phyloP scores from a whole-genome alignment of 495 filamentous ascomycete species.

The Acidiella bohemica region DNA sequence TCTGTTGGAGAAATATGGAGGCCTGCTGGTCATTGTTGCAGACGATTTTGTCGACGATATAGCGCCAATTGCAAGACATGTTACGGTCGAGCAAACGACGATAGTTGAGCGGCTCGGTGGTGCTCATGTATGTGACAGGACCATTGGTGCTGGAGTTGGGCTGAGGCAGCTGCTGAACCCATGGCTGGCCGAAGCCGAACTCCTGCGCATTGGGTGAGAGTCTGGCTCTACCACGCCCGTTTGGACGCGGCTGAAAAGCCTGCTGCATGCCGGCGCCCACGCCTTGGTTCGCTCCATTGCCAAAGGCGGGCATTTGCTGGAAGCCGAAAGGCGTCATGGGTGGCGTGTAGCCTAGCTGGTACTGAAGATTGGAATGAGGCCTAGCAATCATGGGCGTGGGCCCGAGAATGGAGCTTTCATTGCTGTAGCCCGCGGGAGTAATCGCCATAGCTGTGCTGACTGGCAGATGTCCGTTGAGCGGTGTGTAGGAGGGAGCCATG shows the following conservation, averaged over 20 bases:
- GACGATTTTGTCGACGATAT: constrained; percentile 98
- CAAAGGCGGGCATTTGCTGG: neutral
- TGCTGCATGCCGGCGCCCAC: neutral
- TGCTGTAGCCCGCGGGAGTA: constrained; percentile 49
- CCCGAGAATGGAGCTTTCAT: constrained; percentile 22
- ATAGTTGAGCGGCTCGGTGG: constrained; percentile 92
- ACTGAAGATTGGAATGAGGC: constrained; percentile 22
- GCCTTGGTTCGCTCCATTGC: too few relatives aligned
- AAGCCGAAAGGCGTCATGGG: constrained; percentile 21
- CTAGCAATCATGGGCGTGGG: constrained; percentile 7
- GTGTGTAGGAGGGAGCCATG: neutral
- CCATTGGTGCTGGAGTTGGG: too few relatives aligned
- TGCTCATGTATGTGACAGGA: constrained; percentile 54
- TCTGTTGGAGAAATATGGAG: constrained; percentile 96
- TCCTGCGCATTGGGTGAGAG: constrained; percentile 77
- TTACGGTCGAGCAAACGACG: constrained; percentile 89
- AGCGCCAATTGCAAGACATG: constrained; percentile 97
- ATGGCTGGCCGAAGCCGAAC: constrained; percentile 37
- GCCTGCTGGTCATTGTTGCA: constrained; percentile 99
- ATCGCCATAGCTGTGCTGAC: constrained; percentile 42
- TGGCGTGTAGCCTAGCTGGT: constrained; percentile 25
- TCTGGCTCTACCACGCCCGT: constrained; percentile 46
- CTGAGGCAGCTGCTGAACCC: constrained; percentile 17
- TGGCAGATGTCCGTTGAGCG: too few relatives aligned
- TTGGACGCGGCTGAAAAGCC: neutral